These are phyloP conservation scores for Candida hungchunana DNA, from an alignment of 805 yeast species.

Conservation along the genomic window DNA sequence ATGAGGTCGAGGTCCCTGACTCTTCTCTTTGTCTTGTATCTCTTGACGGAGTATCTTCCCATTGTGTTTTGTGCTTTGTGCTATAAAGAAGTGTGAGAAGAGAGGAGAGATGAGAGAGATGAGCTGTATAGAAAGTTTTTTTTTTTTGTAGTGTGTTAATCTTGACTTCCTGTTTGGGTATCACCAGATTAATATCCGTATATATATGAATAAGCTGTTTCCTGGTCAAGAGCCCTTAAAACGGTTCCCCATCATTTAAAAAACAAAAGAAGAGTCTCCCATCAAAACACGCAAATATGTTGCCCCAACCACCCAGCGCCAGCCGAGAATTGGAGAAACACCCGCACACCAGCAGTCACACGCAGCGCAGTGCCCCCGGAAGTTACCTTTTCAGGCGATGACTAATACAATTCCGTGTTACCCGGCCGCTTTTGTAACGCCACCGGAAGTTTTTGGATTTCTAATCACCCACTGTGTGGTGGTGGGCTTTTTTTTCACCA, in stretches of 20 bases:
- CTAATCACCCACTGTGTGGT: slow-evolving; percentile 12
- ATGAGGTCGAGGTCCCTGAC: slow-evolving; percentile 81
- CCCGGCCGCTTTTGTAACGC: slow-evolving; percentile 3
- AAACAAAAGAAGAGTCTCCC: no score
- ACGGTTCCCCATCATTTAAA: not conserved
- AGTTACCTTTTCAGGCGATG: slow-evolving; percentile 3
- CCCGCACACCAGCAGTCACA: slow-evolving; percentile 15
- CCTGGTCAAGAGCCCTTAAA: not conserved
- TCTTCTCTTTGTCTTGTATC: slow-evolving; percentile 88
- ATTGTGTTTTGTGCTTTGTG: slow-evolving; percentile 32
- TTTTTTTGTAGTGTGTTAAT: slow-evolving; percentile 2
- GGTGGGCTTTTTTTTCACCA: slow-evolving; percentile 10
- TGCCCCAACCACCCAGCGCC: no score
- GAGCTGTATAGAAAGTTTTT: slow-evolving; percentile 8
- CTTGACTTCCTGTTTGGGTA: slow-evolving; percentile 6
- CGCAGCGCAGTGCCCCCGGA: slow-evolving; percentile 6
- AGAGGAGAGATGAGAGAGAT: not conserved
- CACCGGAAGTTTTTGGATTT: slow-evolving; percentile 14
- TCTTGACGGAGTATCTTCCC: slow-evolving; percentile 85
- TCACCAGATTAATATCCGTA: not conserved
- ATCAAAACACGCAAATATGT: no score
- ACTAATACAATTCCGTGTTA: slow-evolving; percentile 1
- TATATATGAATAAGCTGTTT: no score
- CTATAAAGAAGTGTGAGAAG: no score
- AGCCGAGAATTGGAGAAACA: slow-evolving; percentile 4